A percentile compares a stretch with the other conserved stretches of the same genome.
Conservation (phyloP, 495 filamentous ascomycete genomes). For the Trichoderma parareesei region DNA sequence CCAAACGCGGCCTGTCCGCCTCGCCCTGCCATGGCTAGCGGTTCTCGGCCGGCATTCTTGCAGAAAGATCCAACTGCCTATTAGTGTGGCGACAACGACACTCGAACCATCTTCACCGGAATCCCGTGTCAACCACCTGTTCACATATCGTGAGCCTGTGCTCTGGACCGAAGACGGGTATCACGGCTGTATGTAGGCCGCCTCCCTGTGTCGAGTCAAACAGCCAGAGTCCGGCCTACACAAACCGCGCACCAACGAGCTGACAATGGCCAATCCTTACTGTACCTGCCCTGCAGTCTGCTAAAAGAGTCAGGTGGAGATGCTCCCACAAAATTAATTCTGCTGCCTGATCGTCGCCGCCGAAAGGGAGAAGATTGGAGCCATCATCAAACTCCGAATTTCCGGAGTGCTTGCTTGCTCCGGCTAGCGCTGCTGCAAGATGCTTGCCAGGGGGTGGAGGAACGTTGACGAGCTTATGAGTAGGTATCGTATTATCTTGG, state of each 20-base stretch:
- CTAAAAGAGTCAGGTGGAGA: background rate
- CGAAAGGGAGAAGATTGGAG: background rate
- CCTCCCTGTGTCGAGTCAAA: background rate
- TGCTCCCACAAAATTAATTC: conserved; percentile 5
- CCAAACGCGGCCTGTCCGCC: no score
- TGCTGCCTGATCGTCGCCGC: conserved; percentile 6
- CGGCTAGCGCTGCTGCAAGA: background rate
- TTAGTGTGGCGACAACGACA: background rate
- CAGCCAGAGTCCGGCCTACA: background rate
- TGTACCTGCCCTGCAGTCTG: background rate
- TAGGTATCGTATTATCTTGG: background rate
- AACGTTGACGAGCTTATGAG: background rate
- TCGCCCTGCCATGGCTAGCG: background rate
- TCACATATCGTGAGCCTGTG: background rate
- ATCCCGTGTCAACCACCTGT: background rate
- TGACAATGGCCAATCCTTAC: background rate
- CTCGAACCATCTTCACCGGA: background rate
- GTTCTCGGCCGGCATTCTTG: background rate
- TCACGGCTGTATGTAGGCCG: background rate
- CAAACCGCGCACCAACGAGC: background rate
- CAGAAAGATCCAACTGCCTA: background rate
- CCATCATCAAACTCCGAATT: background rate
- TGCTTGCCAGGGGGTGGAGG: background rate
- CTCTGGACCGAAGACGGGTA: background rate
- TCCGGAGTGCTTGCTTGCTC: background rate